Evolutionary conservation across 331 rosid genomes (phyloP), one percentile per base, ranked within the genome.

Genomic region (Spiraea crenata): DNA sequence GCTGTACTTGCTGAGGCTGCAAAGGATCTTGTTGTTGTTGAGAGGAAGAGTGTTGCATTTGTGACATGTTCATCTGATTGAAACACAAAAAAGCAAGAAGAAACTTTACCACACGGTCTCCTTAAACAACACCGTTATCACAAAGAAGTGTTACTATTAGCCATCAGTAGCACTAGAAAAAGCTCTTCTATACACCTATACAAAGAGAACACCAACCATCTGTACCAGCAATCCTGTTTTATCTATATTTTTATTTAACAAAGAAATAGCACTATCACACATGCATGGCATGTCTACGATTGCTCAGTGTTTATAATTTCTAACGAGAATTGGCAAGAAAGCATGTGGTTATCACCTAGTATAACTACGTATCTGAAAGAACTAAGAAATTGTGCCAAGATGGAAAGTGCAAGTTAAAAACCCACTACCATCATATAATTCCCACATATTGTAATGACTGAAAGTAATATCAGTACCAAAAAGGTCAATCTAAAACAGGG

Each of bases 11-110:
- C 85, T 88, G 98, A 67, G 92, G 83, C 72, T 88, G 96, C 86
- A 92, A 71, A 39, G 89, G 87, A 74, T 92, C 98, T 72, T 86
- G 96, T 69, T 91, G 92, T 67, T 82, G 97, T 75, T 92, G 96
- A 69, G 96, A 85, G 54, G 90, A 81, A 67, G 96, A 77, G 73
- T 90, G 98, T 62, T 85, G 98, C 74, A 92, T 83, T 66, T 80
- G 96, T 59, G 92, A 87, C 83, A 90, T 81, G 85, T 81, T 90
- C 55, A 92, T 83, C 93, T 86, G 88, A 83, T 79, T 55, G 67
- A 63, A 64, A 59, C 56, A 60, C 57, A 65, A 44, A 2, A 71
- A 25, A 54, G 6, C 50, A 35, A 15, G 41, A 40, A 41, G 51
- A 19, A 54, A 40, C 39, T 7, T 19, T 51, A 68, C 17, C 37